Base-by-base conservation (phyloP, 768 basidiomycete genomes). In the Kwoniella pini region DNA sequence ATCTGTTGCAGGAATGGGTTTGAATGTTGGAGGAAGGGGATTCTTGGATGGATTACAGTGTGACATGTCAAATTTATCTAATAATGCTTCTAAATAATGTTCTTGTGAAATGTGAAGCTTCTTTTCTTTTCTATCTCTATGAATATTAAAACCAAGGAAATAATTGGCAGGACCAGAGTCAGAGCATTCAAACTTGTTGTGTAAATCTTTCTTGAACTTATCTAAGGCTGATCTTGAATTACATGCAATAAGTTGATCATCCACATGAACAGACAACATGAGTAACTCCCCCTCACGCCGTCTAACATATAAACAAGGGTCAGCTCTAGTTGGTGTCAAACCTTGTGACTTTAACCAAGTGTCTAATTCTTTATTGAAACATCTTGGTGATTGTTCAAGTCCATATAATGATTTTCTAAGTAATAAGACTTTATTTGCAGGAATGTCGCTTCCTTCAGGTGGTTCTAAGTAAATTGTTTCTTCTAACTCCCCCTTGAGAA, bases 111-210 rank as follows among this genome's bases (percentile, higher is more conserved):
- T 54, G 26, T 48, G 43, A 33, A 65, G 38, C 43, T 30, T 57
- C 5, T 56, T 24, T n/a, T 53, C 31, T 21, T 44, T 24, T 4
- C 56, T 27, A 24, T 62, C 51, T 12, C 65, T 24, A 6, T 79
- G 79, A 26, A 74, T 63, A 21, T 77, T 79, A n/a, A 64, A 69
- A 10, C 78, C 49, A 72, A 52, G n/a, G n/a, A n/a, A n/a, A 49
- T 56, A 44, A 12, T 31, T 33, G 22, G 49, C 61, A 46, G 38
- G 44, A 21, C 61, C 48, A 15, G 40, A 50, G 40, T 63, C 42
- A 13, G 39, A 57, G 22, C 61, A 50, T 43, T 63, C 48, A 42
- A 45, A 56, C 45, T 53, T 28, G 3, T 3, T 24, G 50, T 68
- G 54, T 36, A 60, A 43, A 12, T 27, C 51, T 24, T 33, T 48